Base-by-base conservation (phyloP, 371 early-diverging fungal species). In the Apophysomyces ossiformis region DNA sequence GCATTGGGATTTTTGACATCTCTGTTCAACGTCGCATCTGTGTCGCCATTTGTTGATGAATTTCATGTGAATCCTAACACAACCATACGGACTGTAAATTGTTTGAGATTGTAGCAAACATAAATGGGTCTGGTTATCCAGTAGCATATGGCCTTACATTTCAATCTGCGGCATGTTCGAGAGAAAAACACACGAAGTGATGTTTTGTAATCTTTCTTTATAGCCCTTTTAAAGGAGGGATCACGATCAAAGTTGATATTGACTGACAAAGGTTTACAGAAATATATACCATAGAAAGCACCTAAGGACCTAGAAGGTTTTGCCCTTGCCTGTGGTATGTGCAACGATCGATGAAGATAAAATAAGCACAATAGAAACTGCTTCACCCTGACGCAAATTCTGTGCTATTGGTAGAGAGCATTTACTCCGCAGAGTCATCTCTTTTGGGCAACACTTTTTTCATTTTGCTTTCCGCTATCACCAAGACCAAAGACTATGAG, bases 401-500 rank as follows among this genome's bases (percentile, higher is more conserved):
- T 26, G 32, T 26, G 32, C 32, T 26, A 2, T 26, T 26, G 32
- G 32, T 26, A 1, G 21, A 26, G 32, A 3, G 32, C 32, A 26
- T 2, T 26, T 26, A 26, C 32, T 26, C 32, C 32, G 32, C 32
- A 26, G 32, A 26, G 32, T 26, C 2, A 26, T 26, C 32, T 50
- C 47, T 47, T 46, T 46, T 47, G n/a, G 7, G 9, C n/a, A 2
- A 18, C 54, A 21, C 9, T 46, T 62, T 4, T 46, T 36, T 0
- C 15, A 8, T 44, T 63, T 57, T n/a, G 16, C 44, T 58, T 43
- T 57, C 44, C 32, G 38, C 58, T 57, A 37, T n/a, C 35, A 39
- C 37, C 16, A 13, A 35, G 15, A 21, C 41, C 32, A 60, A 15
- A 38, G 36, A 61, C 36, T 15, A 82, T 82, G 83, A 82, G 83